A percentile compares a stretch with the other conserved stretches of the same genome.
phyloP scores from a whole-genome alignment of 805 yeast species.

The Yamadazyma phyllophila region DNA sequence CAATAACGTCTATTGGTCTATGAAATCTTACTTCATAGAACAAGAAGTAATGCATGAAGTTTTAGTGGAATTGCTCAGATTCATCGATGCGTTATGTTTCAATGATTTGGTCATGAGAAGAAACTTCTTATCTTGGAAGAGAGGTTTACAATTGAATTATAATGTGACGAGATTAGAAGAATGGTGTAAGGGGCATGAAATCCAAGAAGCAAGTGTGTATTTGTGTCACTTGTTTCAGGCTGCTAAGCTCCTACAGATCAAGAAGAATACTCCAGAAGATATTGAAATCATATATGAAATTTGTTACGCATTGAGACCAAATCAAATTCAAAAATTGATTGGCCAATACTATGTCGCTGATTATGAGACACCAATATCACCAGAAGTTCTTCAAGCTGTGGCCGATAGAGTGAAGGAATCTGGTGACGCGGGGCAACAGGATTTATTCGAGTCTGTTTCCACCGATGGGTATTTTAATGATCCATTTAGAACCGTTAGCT shows the following conservation, averaged over 20 bases:
- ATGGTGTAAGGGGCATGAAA: conserved; percentile 95
- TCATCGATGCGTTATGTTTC: conserved; percentile 90
- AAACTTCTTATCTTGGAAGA: conserved; percentile 93
- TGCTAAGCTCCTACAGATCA: conserved; percentile 86
- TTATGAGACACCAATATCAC: conserved; percentile 88
- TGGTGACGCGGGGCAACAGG: conserved; percentile 51
- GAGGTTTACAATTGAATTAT: conserved; percentile 94
- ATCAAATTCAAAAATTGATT: conserved; percentile 91
- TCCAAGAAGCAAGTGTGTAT: conserved; percentile 81
- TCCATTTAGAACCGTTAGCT: conserved; percentile 72
- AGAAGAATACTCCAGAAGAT: conserved; percentile 86
- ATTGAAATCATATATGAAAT: conserved; percentile 90
- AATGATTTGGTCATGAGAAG: conserved; percentile 94
- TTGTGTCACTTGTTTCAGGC: conserved; percentile 88
- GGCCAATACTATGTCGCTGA: conserved; percentile 89
- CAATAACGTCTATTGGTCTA: conserved; percentile 88
- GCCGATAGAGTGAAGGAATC: conserved; percentile 72
- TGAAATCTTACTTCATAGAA: conserved; percentile 88
- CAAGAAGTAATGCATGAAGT: conserved; percentile 80
- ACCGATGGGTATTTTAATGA: conserved; percentile 77
- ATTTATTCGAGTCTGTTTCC: conserved; percentile 67
- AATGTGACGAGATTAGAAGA: conserved; percentile 95
- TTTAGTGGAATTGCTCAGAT: conserved; percentile 74
- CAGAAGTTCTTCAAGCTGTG: conserved; percentile 73
- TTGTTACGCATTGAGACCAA: conserved; percentile 89